Evolutionary conservation across 2,329 filamentous ascomycete species (phyloP), one percentile per base, ranked within the genome.

Genomic region (Xylariaceae sp.): DNA sequence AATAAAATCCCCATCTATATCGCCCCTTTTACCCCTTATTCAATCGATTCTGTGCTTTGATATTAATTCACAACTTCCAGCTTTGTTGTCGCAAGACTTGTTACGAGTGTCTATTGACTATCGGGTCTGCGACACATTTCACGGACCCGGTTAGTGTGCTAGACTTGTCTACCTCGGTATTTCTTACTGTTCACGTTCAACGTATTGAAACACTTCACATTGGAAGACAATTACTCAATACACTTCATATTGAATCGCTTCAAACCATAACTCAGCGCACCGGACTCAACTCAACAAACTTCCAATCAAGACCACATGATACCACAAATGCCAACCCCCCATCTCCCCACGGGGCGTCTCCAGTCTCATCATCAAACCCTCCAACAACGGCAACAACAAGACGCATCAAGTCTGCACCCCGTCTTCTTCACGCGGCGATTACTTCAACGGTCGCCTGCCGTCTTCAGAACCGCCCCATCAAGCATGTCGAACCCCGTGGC

Each of bases 401-500:
- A 88, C 70, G 76, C 83, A 8, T 83, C 88, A 1, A 78, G 78
- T 45, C 76, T 83, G 30, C 89, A 92, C 65, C 89, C 89, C 0
- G 88, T 90, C 1, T 92, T 92, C 74, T 91, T 92, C 75, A 88
- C 88, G 0, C 77, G 83, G 35, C 79, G 79, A 55, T 74, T 90
- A 54, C 23, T 30, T 4, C 81, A 81, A 59, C 82, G 80, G 66
- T 78, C 81, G 2, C 81, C 84, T 4, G 76, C 79, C 18, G 69
- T 65, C 8, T 60, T 68, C 39, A 41, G 53, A 34, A 59, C 65
- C 44, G 63, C 56, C 17, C 18, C 39, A 39, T 30, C 61, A 18
- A 57, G 48, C n/a, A 9, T 58, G 57, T 48, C 59, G 57, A 84
- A 72, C 61, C 84, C 85, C 0, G 80, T 86, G 2, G 83, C 83